Base-by-base conservation (phyloP, 768 basidiomycete species). In the Tricholoma matsutake region DNA sequence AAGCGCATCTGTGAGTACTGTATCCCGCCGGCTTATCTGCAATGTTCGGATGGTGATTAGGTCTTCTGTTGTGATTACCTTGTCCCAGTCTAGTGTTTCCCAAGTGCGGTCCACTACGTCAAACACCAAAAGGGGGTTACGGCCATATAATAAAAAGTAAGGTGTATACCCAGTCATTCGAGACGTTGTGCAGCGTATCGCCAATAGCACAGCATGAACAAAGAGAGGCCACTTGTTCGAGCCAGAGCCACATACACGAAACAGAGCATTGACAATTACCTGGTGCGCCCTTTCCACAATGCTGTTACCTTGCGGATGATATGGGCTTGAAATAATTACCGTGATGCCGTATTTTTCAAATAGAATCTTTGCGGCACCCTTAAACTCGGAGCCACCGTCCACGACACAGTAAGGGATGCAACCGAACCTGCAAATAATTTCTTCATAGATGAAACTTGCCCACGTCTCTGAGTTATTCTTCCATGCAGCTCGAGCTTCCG, bases 221-320 rank as follows among this genome's bases (percentile, higher is more conserved):
- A 59, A 71, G 0, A 58, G 41, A 1, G 72, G 71, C 75, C 76
- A 77, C 13, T n/a, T 14, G 0, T n/a, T n/a, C 1, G 13, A 13
- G 3, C 13, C 3, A 13, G 39, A n/a, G 39, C 65, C 63, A 16
- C 64, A 64, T 3, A 62, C 56, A 22, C 68, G 67, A 29, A 69
- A 47, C 0, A 75, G 16, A 0, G 69, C 61, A 10, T 68, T 52
- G 4, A 68, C 63, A 0, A 73, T 63, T 1, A 67, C 69, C 20
- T 67, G 64, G 43, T 76, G 73, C 6, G 62, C 61, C 1, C 72
- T 57, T 62, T 78, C 76, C 0, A 70, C 65, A 3, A 68, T 61
- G 0, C 68, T 73, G 43, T 77, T 77, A 10, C 70, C 73, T 60
- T 76, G 62, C 0, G 75, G 71, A 54, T 77, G 68, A 35, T 76